Percentiles rank a stretch among this genome's conserved stretches.
phyloP scores from a whole-genome alignment of 2,329 filamentous ascomycete genomes.

The Colletotrichum shisoi region DNA sequence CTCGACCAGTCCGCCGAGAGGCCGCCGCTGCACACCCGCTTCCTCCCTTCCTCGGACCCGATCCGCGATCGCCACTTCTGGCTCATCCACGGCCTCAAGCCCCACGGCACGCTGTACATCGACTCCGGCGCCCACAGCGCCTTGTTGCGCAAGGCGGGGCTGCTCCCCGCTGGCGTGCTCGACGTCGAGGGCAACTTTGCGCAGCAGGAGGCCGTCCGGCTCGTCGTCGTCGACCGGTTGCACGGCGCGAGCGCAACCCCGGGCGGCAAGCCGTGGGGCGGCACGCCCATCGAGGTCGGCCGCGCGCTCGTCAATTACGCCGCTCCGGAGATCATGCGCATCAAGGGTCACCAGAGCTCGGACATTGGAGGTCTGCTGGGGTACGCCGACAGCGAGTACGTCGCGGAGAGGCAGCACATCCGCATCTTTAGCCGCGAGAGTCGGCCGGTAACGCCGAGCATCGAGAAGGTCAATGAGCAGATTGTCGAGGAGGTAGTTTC shows the following conservation, averaged over 20 bases:
- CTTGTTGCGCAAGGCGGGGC: slow-evolving; percentile 80
- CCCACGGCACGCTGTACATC: slow-evolving; percentile 91
- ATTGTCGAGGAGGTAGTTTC: slow-evolving; percentile 31
- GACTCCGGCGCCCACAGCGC: slow-evolving; percentile 88
- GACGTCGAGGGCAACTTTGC: slow-evolving; percentile 88
- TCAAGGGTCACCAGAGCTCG: slow-evolving; percentile 82
- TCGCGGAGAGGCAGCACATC: slow-evolving; percentile 87
- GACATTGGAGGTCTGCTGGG: slow-evolving; percentile 83
- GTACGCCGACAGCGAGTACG: slow-evolving; percentile 94
- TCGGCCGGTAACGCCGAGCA: slow-evolving; percentile 60
- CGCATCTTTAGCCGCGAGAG: slow-evolving; percentile 71
- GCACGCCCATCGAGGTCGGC: slow-evolving; percentile 75
- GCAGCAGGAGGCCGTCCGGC: slow-evolving; percentile 88
- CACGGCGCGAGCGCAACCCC: slow-evolving; percentile 46
- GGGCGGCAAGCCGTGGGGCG: slow-evolving; percentile 59
- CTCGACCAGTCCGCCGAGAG: slow-evolving; percentile 48
- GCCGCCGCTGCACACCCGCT: slow-evolving; percentile 86
- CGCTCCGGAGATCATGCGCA: slow-evolving; percentile 80
- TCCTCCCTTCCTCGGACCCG: slow-evolving; percentile 82
- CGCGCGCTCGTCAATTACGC: slow-evolving; percentile 92
- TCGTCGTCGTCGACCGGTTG: slow-evolving; percentile 77
- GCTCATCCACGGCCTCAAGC: slow-evolving; percentile 89
- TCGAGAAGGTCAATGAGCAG: slow-evolving; percentile 41
- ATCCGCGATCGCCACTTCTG: slow-evolving; percentile 96
- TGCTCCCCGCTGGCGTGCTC: slow-evolving; percentile 89